Base-by-base conservation (phyloP, 2,329 filamentous ascomycete genomes). In the Rhynchosporium secalis region DNA sequence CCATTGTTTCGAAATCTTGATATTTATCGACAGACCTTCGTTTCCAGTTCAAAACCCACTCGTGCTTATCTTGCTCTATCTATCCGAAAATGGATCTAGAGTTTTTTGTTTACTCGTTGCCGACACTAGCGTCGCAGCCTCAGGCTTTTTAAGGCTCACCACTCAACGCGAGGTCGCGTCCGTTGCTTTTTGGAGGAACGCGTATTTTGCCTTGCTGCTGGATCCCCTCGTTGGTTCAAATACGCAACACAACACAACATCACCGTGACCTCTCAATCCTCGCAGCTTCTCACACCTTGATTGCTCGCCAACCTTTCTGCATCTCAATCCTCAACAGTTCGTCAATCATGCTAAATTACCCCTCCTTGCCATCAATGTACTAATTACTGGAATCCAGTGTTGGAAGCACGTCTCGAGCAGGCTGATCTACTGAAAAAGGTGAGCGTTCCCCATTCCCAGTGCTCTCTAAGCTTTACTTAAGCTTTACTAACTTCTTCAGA, bases 351-450 rank as follows among this genome's bases (percentile, higher is more conserved):
- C 40, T 43, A 26, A 15, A 26, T 28, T 10, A 41, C 28, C 5
- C 43, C 47, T 51, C 41, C 33, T 38, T 26, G 12, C 31, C 7
- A 40, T 20, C 13, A 15, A 56, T 43, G 47, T 59, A 29, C 59
- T 65, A 54, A 63, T n/a, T 33, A 45, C 15, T 38, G 20, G 33
- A 8, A 46, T 10, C 5, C 49, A 75, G 73, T 98, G 94, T 87
- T 99, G 81, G 95, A 99, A 86, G 95, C 95, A 86, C 90, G 93
- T 80, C 86, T 99, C 78, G 90, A 95, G 77, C 93, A 98, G 84
- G 94, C 96, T 67, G 84, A 86, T 75, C 84, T 96, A 77, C 86
- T 99, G 76, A 99, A 99, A 84, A 96, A 95, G 90, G 92, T 94
- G 78, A 66, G 78, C 63, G 38, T 36, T 12, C 20, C 7, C 45